phyloP scores from a whole-genome alignment of 495 filamentous ascomycete genomes.

The Aspergillus carlsbadensis region DNA sequence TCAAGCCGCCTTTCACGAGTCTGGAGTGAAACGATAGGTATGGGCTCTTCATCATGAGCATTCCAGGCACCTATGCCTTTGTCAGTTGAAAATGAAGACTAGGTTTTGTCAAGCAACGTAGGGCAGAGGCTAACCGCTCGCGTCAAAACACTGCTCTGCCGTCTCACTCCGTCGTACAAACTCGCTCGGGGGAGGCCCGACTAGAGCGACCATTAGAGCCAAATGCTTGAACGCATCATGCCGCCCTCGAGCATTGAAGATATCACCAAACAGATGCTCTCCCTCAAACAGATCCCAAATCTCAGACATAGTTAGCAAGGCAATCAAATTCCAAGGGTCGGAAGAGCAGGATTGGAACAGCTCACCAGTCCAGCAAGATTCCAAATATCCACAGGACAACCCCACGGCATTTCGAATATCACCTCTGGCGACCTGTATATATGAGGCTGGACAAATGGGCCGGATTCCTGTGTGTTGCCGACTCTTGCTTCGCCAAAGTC shows the following conservation, averaged over 20 bases:
- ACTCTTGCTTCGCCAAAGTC: conserved; percentile 34
- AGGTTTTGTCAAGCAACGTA: too few species aligned
- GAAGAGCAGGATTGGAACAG: too few species aligned
- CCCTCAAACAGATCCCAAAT: conserved; percentile 50
- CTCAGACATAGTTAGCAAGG: too few species aligned
- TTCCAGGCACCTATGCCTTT: conserved; percentile 27
- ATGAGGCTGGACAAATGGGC: conserved; percentile 35
- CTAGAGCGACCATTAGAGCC: conserved; percentile 41
- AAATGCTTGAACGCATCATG: conserved; percentile 41
- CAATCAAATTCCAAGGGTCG: too few species aligned
- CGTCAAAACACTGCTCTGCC: conserved; percentile 36
- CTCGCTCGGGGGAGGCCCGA: conserved; percentile 43
- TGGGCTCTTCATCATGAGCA: conserved; percentile 23
- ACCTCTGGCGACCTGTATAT: conserved; percentile 47
- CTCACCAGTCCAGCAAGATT: conserved; percentile 43
- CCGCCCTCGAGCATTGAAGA: conserved; percentile 25
- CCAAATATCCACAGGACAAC: conserved; percentile 43
- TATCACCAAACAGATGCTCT: conserved; percentile 40
- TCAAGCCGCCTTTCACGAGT: conserved; percentile 31
- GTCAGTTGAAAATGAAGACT: conserved; percentile 16
- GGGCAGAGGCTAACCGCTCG: conserved; percentile 27
- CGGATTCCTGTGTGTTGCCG: conserved; percentile 25
- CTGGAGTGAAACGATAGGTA: conserved; percentile 25
- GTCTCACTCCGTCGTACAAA: conserved; percentile 37
- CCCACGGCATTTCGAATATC: conserved; percentile 42